Base-by-base conservation (phyloP, 805 yeast species). In the Candida endomychidarum region DNA sequence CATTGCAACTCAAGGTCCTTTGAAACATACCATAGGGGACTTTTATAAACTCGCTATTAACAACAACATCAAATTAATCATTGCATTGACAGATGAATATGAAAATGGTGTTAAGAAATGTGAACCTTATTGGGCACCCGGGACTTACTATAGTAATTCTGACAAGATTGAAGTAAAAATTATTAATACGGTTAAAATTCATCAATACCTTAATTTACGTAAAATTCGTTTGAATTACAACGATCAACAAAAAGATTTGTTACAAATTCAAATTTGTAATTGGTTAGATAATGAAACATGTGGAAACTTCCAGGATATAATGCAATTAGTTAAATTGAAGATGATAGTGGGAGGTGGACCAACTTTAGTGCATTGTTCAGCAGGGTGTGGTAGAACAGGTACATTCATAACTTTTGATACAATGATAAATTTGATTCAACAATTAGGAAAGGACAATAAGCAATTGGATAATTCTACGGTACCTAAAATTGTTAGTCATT, bases 371-470 rank as follows among this genome's bases (percentile, higher is more conserved):
- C 98, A 91, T 61, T 91, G 99, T 56, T 87, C 96, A 5, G 98
- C 98, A 1, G 99, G 99, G 0, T 89, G 96, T 56, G 99, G 99
- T 14, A 70, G 99, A 42, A 88, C 98, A 0, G 99, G 99, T 2
- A 86, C 96, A 1, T 63, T 66, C 31, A 60, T 65, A 32, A 56
- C 69, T 11, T 49, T 65, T 18, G 74, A 69, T 49, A 54, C 69
- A 10, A 47, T 68, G 52, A 6, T 46, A 50, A 41, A 48, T 38
- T 38, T 47, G 35, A 52, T 39, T 21, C 40, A 35, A 18, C 39
- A 19, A 22, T 25, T 17, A 49, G 47, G 32, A 44, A 21, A 24
- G 23, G 24, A 30, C 10, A 22, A 19, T 21, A 3, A n/a, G 9
- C 31, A 38, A 14, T 12, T 56, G 35, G 45, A 34, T 34, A 26